Evolutionary conservation across 495 filamentous ascomycete genomes (phyloP).

Genomic region (Pseudomonodictys pantanalensis): DNA sequence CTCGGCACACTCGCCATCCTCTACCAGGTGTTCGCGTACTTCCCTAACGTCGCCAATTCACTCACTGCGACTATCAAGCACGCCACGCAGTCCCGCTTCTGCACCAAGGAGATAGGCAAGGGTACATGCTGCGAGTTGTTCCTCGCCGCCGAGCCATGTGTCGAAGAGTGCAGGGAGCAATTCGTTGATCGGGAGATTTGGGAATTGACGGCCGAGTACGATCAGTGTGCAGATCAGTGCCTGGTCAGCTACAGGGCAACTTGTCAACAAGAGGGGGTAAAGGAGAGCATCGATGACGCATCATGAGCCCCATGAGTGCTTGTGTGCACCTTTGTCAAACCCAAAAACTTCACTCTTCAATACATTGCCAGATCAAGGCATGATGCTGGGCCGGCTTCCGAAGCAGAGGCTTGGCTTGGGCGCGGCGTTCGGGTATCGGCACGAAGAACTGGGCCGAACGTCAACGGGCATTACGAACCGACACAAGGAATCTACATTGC

Average conservation of each 20-base stretch:
- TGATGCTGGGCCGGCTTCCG: too few species aligned
- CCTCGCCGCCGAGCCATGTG: conserved; percentile 11
- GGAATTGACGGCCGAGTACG: conserved; percentile 10
- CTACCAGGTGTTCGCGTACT: background rate
- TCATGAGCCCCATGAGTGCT: too few species aligned
- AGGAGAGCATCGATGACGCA: too few species aligned
- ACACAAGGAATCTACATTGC: too few species aligned
- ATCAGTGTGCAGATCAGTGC: conserved; percentile 6
- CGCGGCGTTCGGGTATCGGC: too few species aligned
- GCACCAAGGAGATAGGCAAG: conserved; percentile 14
- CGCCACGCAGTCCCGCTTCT: background rate
- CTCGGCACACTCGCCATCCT: background rate
- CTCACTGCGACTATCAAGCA: background rate
- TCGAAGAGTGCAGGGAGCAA: conserved; percentile 8
- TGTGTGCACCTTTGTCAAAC: too few species aligned
- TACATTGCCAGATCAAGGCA: too few species aligned
- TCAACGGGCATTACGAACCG: too few species aligned
- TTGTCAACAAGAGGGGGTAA: too few species aligned
- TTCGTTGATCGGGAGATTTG: conserved; percentile 11
- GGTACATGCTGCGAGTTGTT: conserved; percentile 11
- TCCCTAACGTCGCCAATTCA: background rate
- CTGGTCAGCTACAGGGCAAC: conserved; percentile 2
- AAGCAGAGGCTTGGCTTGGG: too few species aligned
- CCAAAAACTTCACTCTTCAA: too few species aligned
- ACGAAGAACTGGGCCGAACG: too few species aligned